phyloP scores from a whole-genome alignment of 2,329 filamentous ascomycete genomes.

The Penicillium sp. region DNA sequence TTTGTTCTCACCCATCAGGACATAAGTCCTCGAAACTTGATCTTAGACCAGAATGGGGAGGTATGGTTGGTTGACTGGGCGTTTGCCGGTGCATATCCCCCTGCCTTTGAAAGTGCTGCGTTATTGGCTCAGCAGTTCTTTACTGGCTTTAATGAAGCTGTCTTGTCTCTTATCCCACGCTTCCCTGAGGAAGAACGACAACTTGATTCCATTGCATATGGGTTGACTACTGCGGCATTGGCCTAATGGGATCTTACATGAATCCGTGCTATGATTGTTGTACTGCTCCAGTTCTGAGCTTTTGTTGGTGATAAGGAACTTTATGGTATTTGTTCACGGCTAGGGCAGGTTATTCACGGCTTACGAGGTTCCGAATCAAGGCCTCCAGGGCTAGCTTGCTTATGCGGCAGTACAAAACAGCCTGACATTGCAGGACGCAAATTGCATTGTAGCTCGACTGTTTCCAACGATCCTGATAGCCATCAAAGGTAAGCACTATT shows the following conservation, averaged over 20 bases:
- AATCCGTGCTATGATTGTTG: not conserved
- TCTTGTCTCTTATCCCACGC: conserved; percentile 14
- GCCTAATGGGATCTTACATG: conserved; percentile 7
- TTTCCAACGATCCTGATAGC: too few relatives aligned
- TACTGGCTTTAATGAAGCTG: conserved; percentile 16
- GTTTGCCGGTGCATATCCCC: conserved; percentile 19
- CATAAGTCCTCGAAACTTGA: conserved; percentile 19
- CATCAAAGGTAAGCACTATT: not conserved
- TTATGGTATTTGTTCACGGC: not conserved
- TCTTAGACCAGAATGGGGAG: conserved; percentile 9
- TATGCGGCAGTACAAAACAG: not conserved
- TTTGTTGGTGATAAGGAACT: not conserved
- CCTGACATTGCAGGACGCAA: not conserved
- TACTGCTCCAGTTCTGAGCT: too few relatives aligned
- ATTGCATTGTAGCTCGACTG: too few relatives aligned
- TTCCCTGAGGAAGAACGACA: conserved; percentile 15
- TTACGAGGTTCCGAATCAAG: not conserved
- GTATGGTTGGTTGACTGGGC: conserved; percentile 17
- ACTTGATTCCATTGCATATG: conserved; percentile 18
- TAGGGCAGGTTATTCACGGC: not conserved
- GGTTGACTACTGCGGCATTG: conserved; percentile 13
- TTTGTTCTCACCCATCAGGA: conserved; percentile 17
- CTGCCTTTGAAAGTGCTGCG: conserved; percentile 17
- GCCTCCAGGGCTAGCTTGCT: not conserved
- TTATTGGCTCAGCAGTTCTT: conserved; percentile 12